A percentile compares a stretch with the other conserved stretches of the same genome.
phyloP scores from a whole-genome alignment of 2,329 filamentous ascomycete genomes.

The Aspergillus sp. region DNA sequence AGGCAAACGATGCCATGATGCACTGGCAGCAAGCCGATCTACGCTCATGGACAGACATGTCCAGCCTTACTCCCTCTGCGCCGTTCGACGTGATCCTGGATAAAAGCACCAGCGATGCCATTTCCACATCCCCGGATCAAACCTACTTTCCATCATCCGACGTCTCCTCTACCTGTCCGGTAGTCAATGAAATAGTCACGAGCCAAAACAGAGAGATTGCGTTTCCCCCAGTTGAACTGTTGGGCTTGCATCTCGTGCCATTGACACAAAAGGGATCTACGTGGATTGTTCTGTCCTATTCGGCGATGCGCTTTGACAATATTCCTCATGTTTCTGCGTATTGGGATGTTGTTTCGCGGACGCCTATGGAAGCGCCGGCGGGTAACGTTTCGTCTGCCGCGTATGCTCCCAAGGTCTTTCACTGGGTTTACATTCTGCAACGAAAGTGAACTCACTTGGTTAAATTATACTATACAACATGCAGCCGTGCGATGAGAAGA shows the following conservation, averaged over 20 bases:
- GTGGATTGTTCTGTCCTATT: slow-evolving; percentile 32
- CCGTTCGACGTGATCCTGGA: slow-evolving; percentile 31
- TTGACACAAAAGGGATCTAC: slow-evolving; percentile 21
- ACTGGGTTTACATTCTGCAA: slow-evolving; percentile 31
- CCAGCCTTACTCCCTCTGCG: slow-evolving; percentile 15
- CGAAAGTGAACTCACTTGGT: slow-evolving; percentile 13
- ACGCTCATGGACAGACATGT: slow-evolving; percentile 26
- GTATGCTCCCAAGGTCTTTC: slow-evolving; percentile 28
- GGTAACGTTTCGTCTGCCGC: slow-evolving; percentile 23
- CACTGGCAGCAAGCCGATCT: slow-evolving; percentile 27
- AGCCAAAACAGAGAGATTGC: slow-evolving; percentile 4
- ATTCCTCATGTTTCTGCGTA: slow-evolving; percentile 15
- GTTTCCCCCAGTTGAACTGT: slow-evolving; percentile 30
- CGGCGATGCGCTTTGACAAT: slow-evolving; percentile 27
- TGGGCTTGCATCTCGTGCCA: slow-evolving; percentile 26
- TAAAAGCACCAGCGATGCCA: slow-evolving; percentile 35
- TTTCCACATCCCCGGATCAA: slow-evolving; percentile 21
- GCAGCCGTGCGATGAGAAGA: too few species aligned
- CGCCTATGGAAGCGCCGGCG: slow-evolving; percentile 25
- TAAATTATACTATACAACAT: not conserved
- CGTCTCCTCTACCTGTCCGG: slow-evolving; percentile 14
- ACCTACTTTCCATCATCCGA: slow-evolving; percentile 9
- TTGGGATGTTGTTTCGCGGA: slow-evolving; percentile 26
- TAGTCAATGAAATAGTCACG: slow-evolving; percentile 11
- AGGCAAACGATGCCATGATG: slow-evolving; percentile 19